These are phyloP conservation scores for Cystobasidium pallidum DNA, from an alignment of 1,284 basidiomycete species.

Conservation along the genomic window DNA sequence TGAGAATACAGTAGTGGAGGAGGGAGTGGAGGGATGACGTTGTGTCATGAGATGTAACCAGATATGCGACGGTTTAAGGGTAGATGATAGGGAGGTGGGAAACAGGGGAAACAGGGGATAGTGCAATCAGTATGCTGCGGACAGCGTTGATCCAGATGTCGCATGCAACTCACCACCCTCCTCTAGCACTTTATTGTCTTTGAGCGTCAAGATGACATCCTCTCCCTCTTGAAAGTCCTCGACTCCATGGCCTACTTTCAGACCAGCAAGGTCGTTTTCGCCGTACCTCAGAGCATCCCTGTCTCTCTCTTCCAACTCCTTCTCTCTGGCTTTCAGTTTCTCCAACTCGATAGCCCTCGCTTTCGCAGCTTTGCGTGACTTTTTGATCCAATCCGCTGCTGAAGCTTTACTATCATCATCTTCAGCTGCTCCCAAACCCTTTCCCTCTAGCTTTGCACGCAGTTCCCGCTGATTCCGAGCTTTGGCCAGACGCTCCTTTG, in stretches of 20 bases:
- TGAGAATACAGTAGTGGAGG: not conserved
- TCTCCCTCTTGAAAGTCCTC: conserved; percentile 89
- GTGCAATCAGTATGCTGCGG: not conserved
- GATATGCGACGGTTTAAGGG: not conserved
- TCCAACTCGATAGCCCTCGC: conserved; percentile 78
- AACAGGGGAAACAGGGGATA: not conserved
- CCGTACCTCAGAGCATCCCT: conserved; percentile 60
- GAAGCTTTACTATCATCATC: conserved; percentile 60
- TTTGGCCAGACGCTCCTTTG: conserved; percentile 60
- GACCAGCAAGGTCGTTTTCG: conserved; percentile 73
- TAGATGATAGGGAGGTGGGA: not conserved
- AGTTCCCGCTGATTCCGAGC: conserved; percentile 89
- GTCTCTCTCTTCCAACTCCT: conserved; percentile 74
- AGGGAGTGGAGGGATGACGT: not conserved
- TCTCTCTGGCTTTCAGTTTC: conserved; percentile 74
- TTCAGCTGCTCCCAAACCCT: conserved; percentile 81
- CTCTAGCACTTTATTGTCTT: conserved; percentile 90
- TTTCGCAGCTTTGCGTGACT: conserved; percentile 82
- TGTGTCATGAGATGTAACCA: not conserved
- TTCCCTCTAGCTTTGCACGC: conserved; percentile 82
- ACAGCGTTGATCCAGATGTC: too few relatives aligned
- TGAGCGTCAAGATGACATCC: conserved; percentile 91
- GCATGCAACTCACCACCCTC: conserved; percentile 86
- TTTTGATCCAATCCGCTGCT: conserved; percentile 72
- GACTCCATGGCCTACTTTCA: conserved; percentile 95